phyloP scores from a whole-genome alignment of 2,329 filamentous ascomycete species.

The Cylindrodendrum hubeiense region DNA sequence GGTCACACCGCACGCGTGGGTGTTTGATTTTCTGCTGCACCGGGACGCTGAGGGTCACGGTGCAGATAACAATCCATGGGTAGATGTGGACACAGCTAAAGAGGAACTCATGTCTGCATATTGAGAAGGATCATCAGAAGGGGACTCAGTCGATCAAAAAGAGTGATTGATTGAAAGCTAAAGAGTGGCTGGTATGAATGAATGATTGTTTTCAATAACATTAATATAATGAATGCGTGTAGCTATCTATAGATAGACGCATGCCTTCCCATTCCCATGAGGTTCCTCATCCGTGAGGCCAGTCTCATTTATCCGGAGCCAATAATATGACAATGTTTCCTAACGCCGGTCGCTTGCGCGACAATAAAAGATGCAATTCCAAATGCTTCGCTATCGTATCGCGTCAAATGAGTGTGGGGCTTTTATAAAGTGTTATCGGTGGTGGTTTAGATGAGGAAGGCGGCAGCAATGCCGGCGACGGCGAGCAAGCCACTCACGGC shows the following conservation, averaged over 20 bases:
- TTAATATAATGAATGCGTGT: constrained; percentile 17
- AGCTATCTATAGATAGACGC: constrained; percentile 19
- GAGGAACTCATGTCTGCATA: constrained; percentile 8
- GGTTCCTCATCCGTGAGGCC: constrained; percentile 3
- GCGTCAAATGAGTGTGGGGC: constrained; percentile 13
- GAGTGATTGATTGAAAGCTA: constrained; percentile 1
- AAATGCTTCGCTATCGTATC: constrained; percentile 21
- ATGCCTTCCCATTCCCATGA: constrained; percentile 7
- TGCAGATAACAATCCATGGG: neutral
- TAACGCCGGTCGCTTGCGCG: constrained; percentile 23
- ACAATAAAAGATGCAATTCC: constrained; percentile 8
- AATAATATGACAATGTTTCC: neutral
- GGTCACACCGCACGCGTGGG: constrained; percentile 48
- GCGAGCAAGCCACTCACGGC: constrained; percentile 51
- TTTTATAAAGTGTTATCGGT: neutral
- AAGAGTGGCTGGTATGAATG: constrained; percentile 4
- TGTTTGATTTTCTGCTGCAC: constrained; percentile 41
- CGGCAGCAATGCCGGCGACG: constrained; percentile 54
- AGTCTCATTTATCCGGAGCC: constrained; percentile 8
- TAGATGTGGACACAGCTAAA: neutral
- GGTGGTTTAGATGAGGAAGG: constrained; percentile 55
- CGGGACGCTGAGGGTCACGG: neutral
- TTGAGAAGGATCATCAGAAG: neutral
- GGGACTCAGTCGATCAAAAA: neutral
- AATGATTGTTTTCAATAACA: constrained; percentile 8